These are phyloP conservation scores for Debaryomyces subglobosus DNA, from an alignment of 1,139 yeast species.

Conservation along the genomic window DNA sequence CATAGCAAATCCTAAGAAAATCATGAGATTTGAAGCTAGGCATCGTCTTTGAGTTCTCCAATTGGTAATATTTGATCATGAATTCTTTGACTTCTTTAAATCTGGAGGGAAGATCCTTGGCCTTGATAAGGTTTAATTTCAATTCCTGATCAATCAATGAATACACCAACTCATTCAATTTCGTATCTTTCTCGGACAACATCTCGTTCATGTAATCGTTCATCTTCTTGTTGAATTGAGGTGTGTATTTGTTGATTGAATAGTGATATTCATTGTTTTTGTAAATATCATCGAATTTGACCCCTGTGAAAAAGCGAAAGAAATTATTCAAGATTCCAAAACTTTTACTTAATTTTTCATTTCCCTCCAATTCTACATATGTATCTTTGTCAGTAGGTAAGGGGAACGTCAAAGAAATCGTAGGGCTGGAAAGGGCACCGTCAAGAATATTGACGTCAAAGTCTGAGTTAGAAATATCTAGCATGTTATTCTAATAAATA, in stretches of 20 bases:
- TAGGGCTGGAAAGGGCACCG: conserved; percentile 32
- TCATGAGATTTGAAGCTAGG: conserved; percentile 32
- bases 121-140: conserved; percentile 41
- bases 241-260: conserved; percentile 37
- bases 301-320: conserved; percentile 32
- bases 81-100: conserved; percentile 42
- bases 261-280: conserved; percentile 38
- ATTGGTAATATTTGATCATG: conserved; percentile 42
- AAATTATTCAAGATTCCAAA: conserved; percentile 39
- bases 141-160: conserved; percentile 44
- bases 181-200: conserved; percentile 35
- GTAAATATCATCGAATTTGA: conserved; percentile 36
- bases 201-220: conserved; percentile 36
- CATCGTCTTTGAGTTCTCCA: conserved; percentile 41
- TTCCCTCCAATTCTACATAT: conserved; percentile 32
- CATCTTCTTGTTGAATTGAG: conserved; percentile 32
- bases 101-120: conserved; percentile 37
- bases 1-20: conserved; percentile 39
- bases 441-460: conserved; percentile 46
- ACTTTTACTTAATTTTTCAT: conserved; percentile 27
- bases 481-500: neutral
- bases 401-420: conserved; percentile 41
- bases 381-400: conserved; percentile 42
- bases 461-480: conserved; percentile 8
- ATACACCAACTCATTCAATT: conserved; percentile 42